These are phyloP conservation scores for Phaseolus lunatus DNA, from an alignment of 306 rosid species.

Conservation along the genomic window DNA sequence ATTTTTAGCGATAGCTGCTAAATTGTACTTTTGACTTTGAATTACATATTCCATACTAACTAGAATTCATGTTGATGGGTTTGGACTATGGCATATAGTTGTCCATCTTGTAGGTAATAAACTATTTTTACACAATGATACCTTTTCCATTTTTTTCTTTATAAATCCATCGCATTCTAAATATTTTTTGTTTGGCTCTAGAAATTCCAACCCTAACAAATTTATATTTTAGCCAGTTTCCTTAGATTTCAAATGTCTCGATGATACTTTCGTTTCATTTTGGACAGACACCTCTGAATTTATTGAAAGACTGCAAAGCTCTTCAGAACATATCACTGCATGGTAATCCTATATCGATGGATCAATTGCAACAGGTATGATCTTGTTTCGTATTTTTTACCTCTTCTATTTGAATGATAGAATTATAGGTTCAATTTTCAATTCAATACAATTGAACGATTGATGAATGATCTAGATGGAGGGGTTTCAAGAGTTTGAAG, in stretches of 20 bases:
- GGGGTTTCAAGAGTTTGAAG: constrained; percentile 95
- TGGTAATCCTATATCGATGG: constrained; percentile 91
- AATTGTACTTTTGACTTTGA: constrained; percentile 22
- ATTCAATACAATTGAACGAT: constrained; percentile 35
- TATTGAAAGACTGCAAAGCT: constrained; percentile 88
- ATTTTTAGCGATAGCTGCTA: background rate
- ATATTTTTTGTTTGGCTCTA: background rate
- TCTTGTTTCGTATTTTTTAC: constrained; percentile 19
- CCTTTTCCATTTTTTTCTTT: background rate
- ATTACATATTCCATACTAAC: background rate
- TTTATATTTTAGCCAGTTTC: constrained; percentile 18
- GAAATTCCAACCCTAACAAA: background rate
- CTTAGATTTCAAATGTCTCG: constrained; percentile 25
- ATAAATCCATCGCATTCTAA: background rate
- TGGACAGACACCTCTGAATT: constrained; percentile 72
- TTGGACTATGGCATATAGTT: constrained; percentile 9
- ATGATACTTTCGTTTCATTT: constrained; percentile 30
- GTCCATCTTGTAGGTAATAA: constrained; percentile 11
- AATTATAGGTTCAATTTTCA: constrained; percentile 24
- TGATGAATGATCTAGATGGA: constrained; percentile 64
- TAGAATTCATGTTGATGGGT: constrained; percentile 11
- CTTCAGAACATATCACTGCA: constrained; percentile 91
- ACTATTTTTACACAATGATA: background rate
- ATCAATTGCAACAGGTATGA: constrained; percentile 87
- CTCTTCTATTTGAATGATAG: background rate